Conservation (phyloP, 2,329 filamentous ascomycete species). For the Aspergillus calidoustus region DNA sequence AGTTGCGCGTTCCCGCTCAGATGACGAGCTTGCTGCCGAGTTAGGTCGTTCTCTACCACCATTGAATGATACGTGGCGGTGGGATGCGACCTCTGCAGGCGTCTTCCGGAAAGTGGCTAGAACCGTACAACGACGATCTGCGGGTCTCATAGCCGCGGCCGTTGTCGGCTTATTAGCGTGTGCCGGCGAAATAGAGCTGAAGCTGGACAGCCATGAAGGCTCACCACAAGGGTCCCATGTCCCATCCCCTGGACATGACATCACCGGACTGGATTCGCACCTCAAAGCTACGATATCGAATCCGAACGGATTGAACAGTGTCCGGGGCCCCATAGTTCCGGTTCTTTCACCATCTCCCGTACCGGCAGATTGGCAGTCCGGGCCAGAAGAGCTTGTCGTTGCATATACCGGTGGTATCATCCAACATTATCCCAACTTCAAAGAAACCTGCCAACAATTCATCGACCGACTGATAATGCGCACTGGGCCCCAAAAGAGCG, state of each 20-base stretch:
- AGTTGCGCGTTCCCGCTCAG: conserved; percentile 59
- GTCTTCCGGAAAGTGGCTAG: conserved; percentile 70
- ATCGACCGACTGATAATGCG: conserved; percentile 62
- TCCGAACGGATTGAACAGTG: conserved; percentile 17
- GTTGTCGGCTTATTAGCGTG: conserved; percentile 71
- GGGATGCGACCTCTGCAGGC: conserved; percentile 65
- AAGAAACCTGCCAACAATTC: conserved; percentile 70
- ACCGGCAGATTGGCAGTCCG: conserved; percentile 47
- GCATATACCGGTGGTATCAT: conserved; percentile 83
- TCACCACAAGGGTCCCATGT: conserved; percentile 35
- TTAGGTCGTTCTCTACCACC: conserved; percentile 59
- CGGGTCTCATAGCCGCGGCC: conserved; percentile 74
- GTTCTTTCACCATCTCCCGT: conserved; percentile 40
- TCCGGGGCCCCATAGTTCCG: conserved; percentile 40
- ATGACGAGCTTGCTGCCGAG: conserved; percentile 53
- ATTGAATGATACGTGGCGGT: conserved; percentile 57
- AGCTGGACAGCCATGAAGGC: conserved; percentile 44
- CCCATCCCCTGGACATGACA: conserved; percentile 33
- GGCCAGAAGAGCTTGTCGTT: conserved; percentile 68
- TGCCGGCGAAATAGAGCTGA: conserved; percentile 66
- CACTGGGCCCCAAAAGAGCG: conserved; percentile 50
- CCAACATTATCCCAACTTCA: conserved; percentile 76
- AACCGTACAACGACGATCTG: conserved; percentile 72
- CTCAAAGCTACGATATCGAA: conserved; percentile 6
- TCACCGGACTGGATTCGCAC: conserved; percentile 25